A percentile compares a stretch with the other conserved stretches of the same genome.
Conservation (phyloP, 2,329 filamentous ascomycete genomes). For the Colletotrichum trifolii region DNA sequence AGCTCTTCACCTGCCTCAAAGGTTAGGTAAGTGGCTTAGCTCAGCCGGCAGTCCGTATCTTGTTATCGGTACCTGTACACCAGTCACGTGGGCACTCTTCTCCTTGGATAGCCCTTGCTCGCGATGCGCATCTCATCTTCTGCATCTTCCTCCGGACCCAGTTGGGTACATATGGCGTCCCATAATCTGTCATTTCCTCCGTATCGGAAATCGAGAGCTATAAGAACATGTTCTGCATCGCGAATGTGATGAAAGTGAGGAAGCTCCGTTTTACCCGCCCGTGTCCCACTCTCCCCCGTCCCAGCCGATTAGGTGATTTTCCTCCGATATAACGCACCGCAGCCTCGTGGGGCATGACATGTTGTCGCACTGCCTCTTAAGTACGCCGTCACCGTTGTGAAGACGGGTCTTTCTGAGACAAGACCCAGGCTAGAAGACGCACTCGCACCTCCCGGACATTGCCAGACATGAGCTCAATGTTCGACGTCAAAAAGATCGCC, state of each 20-base stretch:
- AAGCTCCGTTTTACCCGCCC: constrained; percentile 11
- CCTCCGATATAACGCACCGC: constrained; percentile 32
- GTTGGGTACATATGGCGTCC: constrained; percentile 18
- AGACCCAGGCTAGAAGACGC: background rate
- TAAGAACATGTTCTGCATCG: constrained; percentile 1
- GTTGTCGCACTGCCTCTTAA: constrained; percentile 13
- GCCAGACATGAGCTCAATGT: constrained; percentile 41
- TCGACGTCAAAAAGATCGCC: constrained; percentile 72
- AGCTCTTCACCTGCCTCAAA: too few species aligned
- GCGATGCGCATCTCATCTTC: background rate
- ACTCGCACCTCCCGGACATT: background rate
- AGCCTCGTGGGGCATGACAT: constrained; percentile 10
- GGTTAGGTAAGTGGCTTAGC: too few species aligned
- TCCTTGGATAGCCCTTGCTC: constrained; percentile 11
- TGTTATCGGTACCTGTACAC: background rate
- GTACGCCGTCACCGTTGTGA: background rate
- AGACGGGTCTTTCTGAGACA: background rate
- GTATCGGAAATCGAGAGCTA: constrained; percentile 2
- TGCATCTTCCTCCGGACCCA: constrained; percentile 10
- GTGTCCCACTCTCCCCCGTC: constrained; percentile 27
- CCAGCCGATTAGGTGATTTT: constrained; percentile 34
- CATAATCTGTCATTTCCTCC: constrained; percentile 1
- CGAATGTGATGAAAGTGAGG: constrained; percentile 1
- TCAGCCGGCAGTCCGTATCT: background rate
- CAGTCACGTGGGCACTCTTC: constrained; percentile 2